phyloP scores from a whole-genome alignment of 345 rosid species.

The Laguncularia racemosa region DNA sequence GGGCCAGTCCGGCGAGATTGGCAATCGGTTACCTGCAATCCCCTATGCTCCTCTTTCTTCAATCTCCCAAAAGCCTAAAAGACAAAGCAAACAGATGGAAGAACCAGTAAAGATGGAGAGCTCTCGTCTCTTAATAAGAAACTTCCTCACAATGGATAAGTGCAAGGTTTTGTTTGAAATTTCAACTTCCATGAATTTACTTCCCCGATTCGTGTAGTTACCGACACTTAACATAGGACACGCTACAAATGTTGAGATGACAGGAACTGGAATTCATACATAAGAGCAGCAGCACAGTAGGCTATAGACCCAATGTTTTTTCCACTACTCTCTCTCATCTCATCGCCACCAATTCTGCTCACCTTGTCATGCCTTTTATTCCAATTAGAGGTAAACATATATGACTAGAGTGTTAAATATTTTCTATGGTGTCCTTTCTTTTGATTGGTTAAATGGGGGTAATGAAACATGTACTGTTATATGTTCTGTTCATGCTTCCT shows the following conservation, averaged over 20 bases:
- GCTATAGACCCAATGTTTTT: slow-evolving; percentile 84
- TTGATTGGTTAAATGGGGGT: too few species aligned
- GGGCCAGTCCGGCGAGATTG: too few species aligned
- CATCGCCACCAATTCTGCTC: slow-evolving; percentile 64
- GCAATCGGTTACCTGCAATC: too few species aligned
- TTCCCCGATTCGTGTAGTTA: not conserved
- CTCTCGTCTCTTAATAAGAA: slow-evolving; percentile 29
- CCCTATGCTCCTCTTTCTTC: too few species aligned
- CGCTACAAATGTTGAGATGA: not conserved
- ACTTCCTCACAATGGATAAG: slow-evolving; percentile 41
- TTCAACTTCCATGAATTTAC: too few species aligned
- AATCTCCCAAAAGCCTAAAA: too few species aligned
- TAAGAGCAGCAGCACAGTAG: slow-evolving; percentile 68
- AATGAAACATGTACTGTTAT: too few species aligned
- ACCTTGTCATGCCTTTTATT: slow-evolving; percentile 66
- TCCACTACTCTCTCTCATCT: slow-evolving; percentile 95
- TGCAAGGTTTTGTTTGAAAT: slow-evolving; percentile 40
- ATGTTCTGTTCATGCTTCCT: too few species aligned
- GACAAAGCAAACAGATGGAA: not conserved
- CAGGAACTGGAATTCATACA: slow-evolving; percentile 86
- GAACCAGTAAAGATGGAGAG: slow-evolving; percentile 8
- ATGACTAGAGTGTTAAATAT: too few species aligned
- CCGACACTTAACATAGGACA: not conserved
- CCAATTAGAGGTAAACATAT: slow-evolving; percentile 49
- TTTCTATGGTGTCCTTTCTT: too few species aligned